These are phyloP conservation scores for Aureobasidium melanogenum DNA, from an alignment of 2,329 filamentous ascomycete genomes.

Conservation along the genomic window DNA sequence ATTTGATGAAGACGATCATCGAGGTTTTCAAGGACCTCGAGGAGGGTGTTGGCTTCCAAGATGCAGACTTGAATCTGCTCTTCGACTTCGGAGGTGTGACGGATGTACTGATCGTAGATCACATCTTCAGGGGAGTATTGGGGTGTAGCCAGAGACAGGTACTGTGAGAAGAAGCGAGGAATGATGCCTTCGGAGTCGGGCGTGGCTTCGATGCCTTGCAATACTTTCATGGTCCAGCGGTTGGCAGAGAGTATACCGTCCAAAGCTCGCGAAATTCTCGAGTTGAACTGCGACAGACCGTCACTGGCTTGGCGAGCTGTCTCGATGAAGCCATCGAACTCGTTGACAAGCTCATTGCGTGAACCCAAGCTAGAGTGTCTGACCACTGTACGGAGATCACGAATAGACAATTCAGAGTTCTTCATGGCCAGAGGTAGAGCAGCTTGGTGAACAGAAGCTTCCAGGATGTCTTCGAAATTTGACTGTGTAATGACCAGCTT, in stretches of 20 bases:
- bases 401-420: conserved; percentile 62
- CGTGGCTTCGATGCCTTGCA: conserved; percentile 50
- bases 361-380: conserved; percentile 59
- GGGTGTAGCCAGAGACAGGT: conserved; percentile 50
- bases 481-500: conserved; percentile 64
- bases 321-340: conserved; percentile 69
- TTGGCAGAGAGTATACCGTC: conserved; percentile 69
- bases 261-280: conserved; percentile 62
- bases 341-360: conserved; percentile 61
- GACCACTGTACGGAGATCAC: conserved; percentile 65
- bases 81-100: conserved; percentile 61
- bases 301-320: conserved; percentile 55
- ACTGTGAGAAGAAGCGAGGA: conserved; percentile 33
- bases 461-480: conserved; percentile 67
- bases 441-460: conserved; percentile 56
- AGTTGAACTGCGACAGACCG: conserved; percentile 67
- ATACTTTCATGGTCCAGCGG: conserved; percentile 62
- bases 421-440: conserved; percentile 72
- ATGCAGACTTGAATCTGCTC: conserved; percentile 62
- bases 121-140: conserved; percentile 50
- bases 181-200: conserved; percentile 32
- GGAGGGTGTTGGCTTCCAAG: conserved; percentile 58
- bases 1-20: conserved; percentile 64
- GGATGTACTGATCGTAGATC: conserved; percentile 65
- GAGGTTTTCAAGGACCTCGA: conserved; percentile 56